Conservation (phyloP, 2,329 filamentous ascomycete species). For the Colletotrichum eremochloae region DNA sequence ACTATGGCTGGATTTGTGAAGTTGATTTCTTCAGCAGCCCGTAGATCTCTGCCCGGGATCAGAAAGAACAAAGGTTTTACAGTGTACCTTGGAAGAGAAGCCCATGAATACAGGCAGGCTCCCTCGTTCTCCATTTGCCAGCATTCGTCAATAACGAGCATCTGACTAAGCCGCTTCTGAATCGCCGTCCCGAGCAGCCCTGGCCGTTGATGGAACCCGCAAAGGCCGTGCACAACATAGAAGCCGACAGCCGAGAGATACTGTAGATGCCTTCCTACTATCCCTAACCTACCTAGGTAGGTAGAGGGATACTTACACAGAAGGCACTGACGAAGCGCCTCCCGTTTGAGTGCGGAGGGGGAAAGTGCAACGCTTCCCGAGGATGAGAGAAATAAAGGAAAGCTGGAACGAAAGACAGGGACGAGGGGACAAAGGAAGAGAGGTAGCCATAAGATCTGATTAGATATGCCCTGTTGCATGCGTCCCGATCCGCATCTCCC, state of each 20-base stretch:
- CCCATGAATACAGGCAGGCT: no score
- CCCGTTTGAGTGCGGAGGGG: constrained; percentile 1
- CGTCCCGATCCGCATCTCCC: not conserved
- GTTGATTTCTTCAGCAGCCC: not conserved
- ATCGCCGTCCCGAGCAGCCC: constrained; percentile 23
- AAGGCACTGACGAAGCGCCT: not conserved
- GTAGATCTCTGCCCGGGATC: not conserved
- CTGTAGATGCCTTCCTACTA: no score
- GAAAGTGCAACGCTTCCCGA: constrained; percentile 21
- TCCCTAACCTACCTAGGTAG: not conserved
- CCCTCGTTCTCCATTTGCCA: not conserved
- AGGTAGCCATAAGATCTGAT: constrained; percentile 15
- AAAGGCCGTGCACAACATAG: constrained; percentile 20
- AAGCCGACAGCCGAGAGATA: not conserved
- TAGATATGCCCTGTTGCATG: constrained; percentile 26
- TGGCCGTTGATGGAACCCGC: constrained; percentile 3
- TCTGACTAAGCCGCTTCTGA: constrained; percentile 13
- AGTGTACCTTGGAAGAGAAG: no score
- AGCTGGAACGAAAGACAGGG: not conserved
- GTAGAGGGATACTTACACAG: no score
- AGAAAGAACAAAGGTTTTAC: not conserved
- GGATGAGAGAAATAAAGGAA: not conserved
- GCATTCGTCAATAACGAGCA: not conserved
- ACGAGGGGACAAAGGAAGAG: not conserved
- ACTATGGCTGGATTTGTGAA: not conserved